Conservation (phyloP, 805 yeast genomes). For the Brettanomyces naardenensis region DNA sequence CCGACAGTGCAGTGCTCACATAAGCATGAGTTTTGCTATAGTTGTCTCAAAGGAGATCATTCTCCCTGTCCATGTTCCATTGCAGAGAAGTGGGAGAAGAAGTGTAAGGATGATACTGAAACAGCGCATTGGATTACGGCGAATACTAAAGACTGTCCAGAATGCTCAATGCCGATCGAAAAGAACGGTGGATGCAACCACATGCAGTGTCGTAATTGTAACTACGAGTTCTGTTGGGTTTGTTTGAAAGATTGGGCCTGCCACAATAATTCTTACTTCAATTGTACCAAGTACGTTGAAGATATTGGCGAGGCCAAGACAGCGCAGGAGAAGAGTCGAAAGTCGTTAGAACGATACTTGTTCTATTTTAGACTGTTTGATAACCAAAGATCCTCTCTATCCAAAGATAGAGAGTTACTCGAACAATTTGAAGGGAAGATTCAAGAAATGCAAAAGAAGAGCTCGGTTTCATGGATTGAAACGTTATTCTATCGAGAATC, state of each 20-base stretch:
- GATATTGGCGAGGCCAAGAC: conserved; percentile 34
- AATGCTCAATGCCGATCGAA: conserved; percentile 73
- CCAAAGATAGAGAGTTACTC: conserved; percentile 59
- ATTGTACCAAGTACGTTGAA: conserved; percentile 46
- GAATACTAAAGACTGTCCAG: conserved; percentile 82
- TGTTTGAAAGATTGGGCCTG: conserved; percentile 69
- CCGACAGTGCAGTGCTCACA: conserved; percentile 66
- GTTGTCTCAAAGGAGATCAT: conserved; percentile 71
- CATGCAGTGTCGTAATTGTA: conserved; percentile 80
- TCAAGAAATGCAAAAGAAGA: conserved; percentile 53
- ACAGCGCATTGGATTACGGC: conserved; percentile 81
- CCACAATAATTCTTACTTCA: conserved; percentile 54
- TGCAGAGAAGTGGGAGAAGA: conserved; percentile 63
- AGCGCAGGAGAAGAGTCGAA: conserved; percentile 34
- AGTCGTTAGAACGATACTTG: conserved; percentile 55
- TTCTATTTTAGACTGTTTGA: conserved; percentile 70
- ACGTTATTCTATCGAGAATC: conserved; percentile 77
- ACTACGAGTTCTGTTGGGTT: conserved; percentile 86
- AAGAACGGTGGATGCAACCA: conserved; percentile 97
- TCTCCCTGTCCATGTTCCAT: conserved; percentile 75
- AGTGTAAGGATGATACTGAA: conserved; percentile 81
- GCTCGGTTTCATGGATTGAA: conserved; percentile 76
- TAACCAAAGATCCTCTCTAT: conserved; percentile 69
- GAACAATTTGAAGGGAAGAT: conserved; percentile 57
- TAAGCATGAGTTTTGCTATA: conserved; percentile 70